Conservation (phyloP, 768 basidiomycete genomes). For the Amanita rubescens region DNA sequence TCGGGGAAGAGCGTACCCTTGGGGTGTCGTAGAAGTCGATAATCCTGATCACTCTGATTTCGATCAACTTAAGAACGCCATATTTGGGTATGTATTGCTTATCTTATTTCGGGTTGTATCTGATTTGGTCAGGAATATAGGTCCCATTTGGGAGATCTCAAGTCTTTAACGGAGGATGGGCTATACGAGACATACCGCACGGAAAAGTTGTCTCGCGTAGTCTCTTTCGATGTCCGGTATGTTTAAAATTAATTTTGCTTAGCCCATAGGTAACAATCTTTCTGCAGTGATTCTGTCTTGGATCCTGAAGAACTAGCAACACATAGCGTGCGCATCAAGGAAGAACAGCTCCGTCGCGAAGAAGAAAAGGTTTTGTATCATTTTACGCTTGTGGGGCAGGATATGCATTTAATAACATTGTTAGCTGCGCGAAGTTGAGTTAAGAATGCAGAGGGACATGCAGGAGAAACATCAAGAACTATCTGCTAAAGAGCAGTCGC, state of each 20-base stretch:
- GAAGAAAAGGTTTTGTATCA: slow-evolving; percentile 60
- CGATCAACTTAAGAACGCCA: slow-evolving; percentile 65
- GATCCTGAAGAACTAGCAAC: slow-evolving; percentile 82
- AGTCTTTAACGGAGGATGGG: slow-evolving; percentile 75
- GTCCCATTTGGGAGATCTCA: slow-evolving; percentile 80
- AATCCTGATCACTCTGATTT: slow-evolving; percentile 91
- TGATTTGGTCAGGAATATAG: slow-evolving; percentile 24
- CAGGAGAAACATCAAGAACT: slow-evolving; percentile 83
- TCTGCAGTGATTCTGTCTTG: slow-evolving; percentile 54
- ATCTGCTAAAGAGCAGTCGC: slow-evolving; percentile 78
- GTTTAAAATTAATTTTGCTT: slow-evolving; percentile 1
- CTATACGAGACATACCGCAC: slow-evolving; percentile 86
- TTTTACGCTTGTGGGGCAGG: neutral
- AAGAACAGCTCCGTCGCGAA: slow-evolving; percentile 83
- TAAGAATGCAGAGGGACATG: slow-evolving; percentile 83
- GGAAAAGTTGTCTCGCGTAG: slow-evolving; percentile 74
- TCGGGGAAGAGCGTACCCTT: slow-evolving; percentile 81
- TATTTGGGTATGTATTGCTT: slow-evolving; percentile 42
- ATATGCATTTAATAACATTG: slow-evolving; percentile 3
- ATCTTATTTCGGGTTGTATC: slow-evolving; percentile 18
- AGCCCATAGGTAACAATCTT: neutral
- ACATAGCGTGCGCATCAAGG: slow-evolving; percentile 82
- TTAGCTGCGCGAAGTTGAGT: slow-evolving; percentile 77
- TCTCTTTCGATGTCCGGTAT: slow-evolving; percentile 52
- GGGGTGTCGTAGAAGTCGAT: slow-evolving; percentile 90